Evolutionary conservation across 306 rosid species (phyloP).

Genomic region (Lablab purpureus): DNA sequence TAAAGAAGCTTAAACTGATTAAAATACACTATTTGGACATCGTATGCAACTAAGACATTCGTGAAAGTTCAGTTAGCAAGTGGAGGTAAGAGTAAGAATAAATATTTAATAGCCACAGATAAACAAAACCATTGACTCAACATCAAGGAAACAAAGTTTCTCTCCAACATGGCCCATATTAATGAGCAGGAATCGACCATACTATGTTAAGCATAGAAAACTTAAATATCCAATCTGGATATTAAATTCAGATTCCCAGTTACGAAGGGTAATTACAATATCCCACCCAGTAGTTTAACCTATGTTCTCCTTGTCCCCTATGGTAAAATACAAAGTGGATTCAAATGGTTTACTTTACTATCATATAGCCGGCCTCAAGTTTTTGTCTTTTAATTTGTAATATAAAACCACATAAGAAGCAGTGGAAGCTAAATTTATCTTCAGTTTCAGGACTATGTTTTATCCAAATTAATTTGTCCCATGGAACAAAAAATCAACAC

Average conservation of each 20-base stretch:
- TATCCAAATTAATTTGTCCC: slow-evolving; percentile 22
- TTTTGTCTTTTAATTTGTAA: neutral
- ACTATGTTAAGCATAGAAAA: neutral
- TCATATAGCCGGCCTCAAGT: neutral
- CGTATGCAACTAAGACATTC: neutral
- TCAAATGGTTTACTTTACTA: neutral
- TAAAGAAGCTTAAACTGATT: neutral
- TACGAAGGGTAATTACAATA: neutral
- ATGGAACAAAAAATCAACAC: slow-evolving; percentile 9
- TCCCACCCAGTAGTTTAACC: slow-evolving; percentile 1
- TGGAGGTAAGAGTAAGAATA: neutral
- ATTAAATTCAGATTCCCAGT: slow-evolving; percentile 4
- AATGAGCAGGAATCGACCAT: neutral
- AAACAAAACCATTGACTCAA: neutral
- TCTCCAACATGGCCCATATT: neutral
- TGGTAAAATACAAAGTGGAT: neutral
- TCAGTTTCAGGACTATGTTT: neutral
- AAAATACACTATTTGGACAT: slow-evolving; percentile 3
- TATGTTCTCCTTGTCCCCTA: neutral
- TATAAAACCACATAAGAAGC: neutral
- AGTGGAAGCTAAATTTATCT: slow-evolving; percentile 5
- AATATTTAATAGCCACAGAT: slow-evolving; percentile 1
- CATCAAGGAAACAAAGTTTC: neutral
- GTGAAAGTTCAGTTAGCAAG: neutral
- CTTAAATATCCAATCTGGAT: neutral